phyloP scores from a whole-genome alignment of 768 basidiomycete species.

The Pulveroboletus frians region DNA sequence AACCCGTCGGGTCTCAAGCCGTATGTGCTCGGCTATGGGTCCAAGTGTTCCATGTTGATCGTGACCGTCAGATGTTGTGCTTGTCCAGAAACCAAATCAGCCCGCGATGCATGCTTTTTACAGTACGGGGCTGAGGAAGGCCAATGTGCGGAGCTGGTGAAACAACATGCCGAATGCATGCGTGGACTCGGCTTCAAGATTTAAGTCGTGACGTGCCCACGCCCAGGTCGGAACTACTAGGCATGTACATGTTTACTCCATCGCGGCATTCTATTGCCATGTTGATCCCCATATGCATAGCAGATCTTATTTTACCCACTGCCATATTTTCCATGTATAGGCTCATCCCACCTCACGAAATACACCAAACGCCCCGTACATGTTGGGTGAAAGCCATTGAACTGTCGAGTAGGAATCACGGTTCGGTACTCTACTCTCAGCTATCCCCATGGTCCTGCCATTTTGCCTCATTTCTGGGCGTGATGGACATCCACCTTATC shows the following conservation, averaged over 20 bases:
- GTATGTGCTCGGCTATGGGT: slow-evolving; percentile 42
- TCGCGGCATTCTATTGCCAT: not conserved
- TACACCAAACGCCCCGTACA: not conserved
- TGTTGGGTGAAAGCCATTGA: not conserved
- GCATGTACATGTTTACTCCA: not conserved
- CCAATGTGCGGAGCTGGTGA: slow-evolving; percentile 76
- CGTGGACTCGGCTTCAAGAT: slow-evolving; percentile 82
- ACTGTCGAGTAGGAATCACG: not conserved
- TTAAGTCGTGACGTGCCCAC: slow-evolving; percentile 25
- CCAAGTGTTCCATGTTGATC: not conserved
- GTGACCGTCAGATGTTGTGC: slow-evolving; percentile 75
- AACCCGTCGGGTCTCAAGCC: slow-evolving; percentile 96
- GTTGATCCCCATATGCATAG: not conserved
- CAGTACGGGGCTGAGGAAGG: slow-evolving; percentile 59
- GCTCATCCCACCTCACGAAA: slow-evolving; percentile 8
- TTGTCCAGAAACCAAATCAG: slow-evolving; percentile 87
- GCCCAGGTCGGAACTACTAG: not conserved
- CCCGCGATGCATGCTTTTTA: slow-evolving; percentile 94
- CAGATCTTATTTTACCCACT: not conserved
- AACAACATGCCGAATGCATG: slow-evolving; percentile 89
- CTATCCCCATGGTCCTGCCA: not conserved
- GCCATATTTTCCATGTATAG: slow-evolving; percentile 1
- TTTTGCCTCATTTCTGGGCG: not conserved
- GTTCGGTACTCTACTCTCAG: not conserved
- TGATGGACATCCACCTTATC: too few relatives aligned